A percentile compares a stretch with the other conserved stretches of the same genome.
phyloP scores from a whole-genome alignment of 2,329 filamentous ascomycete species.

The Phoma sp. region DNA sequence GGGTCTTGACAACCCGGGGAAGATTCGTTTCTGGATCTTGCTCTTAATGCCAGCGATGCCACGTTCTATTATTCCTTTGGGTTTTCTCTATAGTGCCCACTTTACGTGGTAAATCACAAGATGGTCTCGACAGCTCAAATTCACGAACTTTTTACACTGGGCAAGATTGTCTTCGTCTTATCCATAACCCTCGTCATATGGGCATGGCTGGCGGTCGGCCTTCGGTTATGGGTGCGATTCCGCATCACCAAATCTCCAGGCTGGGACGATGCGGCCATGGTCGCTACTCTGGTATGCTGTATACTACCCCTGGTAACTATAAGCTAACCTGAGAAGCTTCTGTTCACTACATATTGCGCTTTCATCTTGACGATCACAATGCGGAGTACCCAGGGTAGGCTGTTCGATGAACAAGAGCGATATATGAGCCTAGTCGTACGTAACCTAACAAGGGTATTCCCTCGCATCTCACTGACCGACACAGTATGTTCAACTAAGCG shows the following conservation, averaged over 20 bases:
- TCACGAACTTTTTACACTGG: conserved; percentile 30
- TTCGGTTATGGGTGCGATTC: conserved; percentile 44
- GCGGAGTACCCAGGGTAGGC: conserved; percentile 13
- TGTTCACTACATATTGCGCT: conserved; percentile 19
- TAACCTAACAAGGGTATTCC: not conserved
- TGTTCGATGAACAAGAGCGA: conserved; percentile 23
- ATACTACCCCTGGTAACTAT: not conserved
- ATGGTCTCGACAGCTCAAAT: conserved; percentile 13
- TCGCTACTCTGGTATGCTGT: conserved; percentile 34
- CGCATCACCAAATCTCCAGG: conserved; percentile 44
- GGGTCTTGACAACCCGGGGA: conserved; percentile 20
- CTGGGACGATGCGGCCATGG: conserved; percentile 45
- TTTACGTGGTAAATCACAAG: conserved; percentile 13
- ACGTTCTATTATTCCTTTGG: conserved; percentile 7
- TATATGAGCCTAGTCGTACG: conserved; percentile 32
- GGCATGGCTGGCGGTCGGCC: conserved; percentile 37
- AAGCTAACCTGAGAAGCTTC: conserved; percentile 2
- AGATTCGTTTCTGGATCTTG: conserved; percentile 1
- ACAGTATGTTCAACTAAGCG: conserved; percentile 46
- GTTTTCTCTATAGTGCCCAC: conserved; percentile 14
- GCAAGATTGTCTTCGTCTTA: conserved; percentile 26
- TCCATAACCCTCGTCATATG: conserved; percentile 38
- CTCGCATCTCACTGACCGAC: conserved; percentile 6
- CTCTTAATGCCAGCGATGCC: conserved; percentile 25
- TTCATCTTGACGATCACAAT: conserved; percentile 29